These are phyloP conservation scores for Knoxdaviesia proteae DNA, from an alignment of 2,329 filamentous ascomycete genomes.

Conservation along the genomic window DNA sequence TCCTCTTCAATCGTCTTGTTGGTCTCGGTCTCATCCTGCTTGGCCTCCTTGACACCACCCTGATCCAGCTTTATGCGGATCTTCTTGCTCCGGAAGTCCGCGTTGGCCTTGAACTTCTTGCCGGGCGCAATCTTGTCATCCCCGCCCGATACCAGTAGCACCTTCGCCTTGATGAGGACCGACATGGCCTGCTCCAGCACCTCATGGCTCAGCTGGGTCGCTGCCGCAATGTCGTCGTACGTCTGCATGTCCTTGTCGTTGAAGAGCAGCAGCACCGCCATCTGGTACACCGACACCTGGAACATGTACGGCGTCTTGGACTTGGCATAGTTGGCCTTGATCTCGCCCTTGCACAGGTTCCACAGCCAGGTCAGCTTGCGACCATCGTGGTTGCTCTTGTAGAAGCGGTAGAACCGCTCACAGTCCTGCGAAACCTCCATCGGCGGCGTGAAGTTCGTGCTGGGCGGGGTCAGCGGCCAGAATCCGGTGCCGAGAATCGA, in stretches of 20 bases:
- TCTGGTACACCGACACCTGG: slow-evolving; percentile 93
- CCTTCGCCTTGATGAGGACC: slow-evolving; percentile 84
- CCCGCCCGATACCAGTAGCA: slow-evolving; percentile 50
- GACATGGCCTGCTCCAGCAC: slow-evolving; percentile 69
- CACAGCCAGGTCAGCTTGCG: slow-evolving; percentile 95
- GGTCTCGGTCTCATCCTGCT: slow-evolving; percentile 88
- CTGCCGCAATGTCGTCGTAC: slow-evolving; percentile 71
- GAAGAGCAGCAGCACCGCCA: slow-evolving; percentile 87
- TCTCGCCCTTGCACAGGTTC: slow-evolving; percentile 94
- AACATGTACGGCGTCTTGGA: slow-evolving; percentile 88
- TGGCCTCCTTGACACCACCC: slow-evolving; percentile 82
- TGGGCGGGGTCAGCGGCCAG: slow-evolving; percentile 80
- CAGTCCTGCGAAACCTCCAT: slow-evolving; percentile 69
- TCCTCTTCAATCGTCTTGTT: slow-evolving; percentile 99
- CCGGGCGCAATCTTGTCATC: slow-evolving; percentile 54
- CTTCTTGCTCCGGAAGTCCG: slow-evolving; percentile 97
- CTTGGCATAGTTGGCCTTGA: slow-evolving; percentile 85
- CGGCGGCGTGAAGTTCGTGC: slow-evolving; percentile 74
- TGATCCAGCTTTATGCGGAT: slow-evolving; percentile 93
- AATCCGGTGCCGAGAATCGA: slow-evolving; percentile 90
- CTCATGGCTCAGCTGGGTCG: slow-evolving; percentile 62
- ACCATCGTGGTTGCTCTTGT: slow-evolving; percentile 90
- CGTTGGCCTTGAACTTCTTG: slow-evolving; percentile 68
- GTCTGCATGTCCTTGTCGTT: slow-evolving; percentile 73
- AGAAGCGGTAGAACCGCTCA: slow-evolving; percentile 76